Evolutionary conservation across 306 rosid genomes (phyloP).

Genomic region (Pterocarpus macrocarpus): DNA sequence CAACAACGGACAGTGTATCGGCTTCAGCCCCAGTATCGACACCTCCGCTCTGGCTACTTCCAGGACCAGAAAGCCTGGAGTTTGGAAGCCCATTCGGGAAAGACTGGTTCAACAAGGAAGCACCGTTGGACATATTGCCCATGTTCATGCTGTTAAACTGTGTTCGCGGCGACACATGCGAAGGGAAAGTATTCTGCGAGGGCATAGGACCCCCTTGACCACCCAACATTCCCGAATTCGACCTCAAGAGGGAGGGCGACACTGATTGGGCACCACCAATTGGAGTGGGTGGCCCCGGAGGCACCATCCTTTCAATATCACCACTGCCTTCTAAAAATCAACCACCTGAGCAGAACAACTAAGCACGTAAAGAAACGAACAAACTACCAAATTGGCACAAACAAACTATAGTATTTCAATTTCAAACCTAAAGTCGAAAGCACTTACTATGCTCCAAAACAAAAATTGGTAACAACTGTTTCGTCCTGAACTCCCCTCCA

Average conservation of each 20-base stretch:
- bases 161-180: slow-evolving; percentile 79
- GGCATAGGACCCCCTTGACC: slow-evolving; percentile 84
- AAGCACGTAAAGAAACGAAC: slow-evolving; percentile 8
- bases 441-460: slow-evolving; percentile 53
- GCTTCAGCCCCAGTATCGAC: slow-evolving; percentile 78
- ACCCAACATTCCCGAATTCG: slow-evolving; percentile 90
- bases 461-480: too few species aligned
- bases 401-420: too few species aligned
- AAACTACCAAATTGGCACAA: too few species aligned
- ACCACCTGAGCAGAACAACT: slow-evolving; percentile 56
- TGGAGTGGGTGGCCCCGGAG: slow-evolving; percentile 89
- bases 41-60: slow-evolving; percentile 75
- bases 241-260: slow-evolving; percentile 79
- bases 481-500: not conserved
- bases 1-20: slow-evolving; percentile 75
- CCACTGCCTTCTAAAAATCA: slow-evolving; percentile 46
- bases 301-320: slow-evolving; percentile 68
- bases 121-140: slow-evolving; percentile 78
- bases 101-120: slow-evolving; percentile 84
- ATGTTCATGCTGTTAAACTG: slow-evolving; percentile 78
- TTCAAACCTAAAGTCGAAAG: slow-evolving; percentile 47
- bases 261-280: slow-evolving; percentile 92
- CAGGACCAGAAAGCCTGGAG: slow-evolving; percentile 77
- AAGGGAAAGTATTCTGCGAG: slow-evolving; percentile 73
- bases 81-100: slow-evolving; percentile 77